Percentiles rank a stretch among this genome's conserved stretches.
phyloP scores from a whole-genome alignment of 2,329 filamentous ascomycete genomes.

The Aspergillus aculeatinus region DNA sequence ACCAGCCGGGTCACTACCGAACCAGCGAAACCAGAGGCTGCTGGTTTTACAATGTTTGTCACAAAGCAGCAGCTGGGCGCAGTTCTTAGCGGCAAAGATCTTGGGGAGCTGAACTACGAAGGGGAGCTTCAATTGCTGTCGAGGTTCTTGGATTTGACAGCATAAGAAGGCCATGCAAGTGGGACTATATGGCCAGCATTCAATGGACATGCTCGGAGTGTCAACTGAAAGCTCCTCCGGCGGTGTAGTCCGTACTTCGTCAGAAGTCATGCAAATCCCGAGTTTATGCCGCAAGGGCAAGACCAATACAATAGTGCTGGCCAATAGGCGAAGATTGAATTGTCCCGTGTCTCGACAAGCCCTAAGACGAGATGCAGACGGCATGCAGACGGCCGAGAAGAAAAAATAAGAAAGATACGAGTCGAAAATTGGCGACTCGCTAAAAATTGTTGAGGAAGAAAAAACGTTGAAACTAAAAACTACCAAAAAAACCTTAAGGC shows the following conservation, averaged over 20 bases:
- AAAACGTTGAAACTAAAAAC: slow-evolving; percentile 5
- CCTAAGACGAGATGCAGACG: neutral
- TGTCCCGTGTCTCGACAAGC: neutral
- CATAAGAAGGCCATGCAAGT: neutral
- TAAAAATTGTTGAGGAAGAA: slow-evolving; percentile 1
- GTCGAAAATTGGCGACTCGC: neutral
- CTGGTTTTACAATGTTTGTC: neutral
- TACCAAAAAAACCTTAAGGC: neutral
- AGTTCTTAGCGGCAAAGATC: neutral
- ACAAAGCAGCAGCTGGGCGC: neutral
- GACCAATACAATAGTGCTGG: neutral
- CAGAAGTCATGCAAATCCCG: neutral
- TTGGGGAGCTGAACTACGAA: neutral
- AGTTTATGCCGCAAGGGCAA: neutral
- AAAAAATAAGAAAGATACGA: neutral
- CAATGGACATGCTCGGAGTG: neutral
- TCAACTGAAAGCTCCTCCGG: neutral
- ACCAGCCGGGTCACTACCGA: slow-evolving; percentile 7
- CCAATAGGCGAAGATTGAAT: neutral
- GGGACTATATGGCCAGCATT: neutral
- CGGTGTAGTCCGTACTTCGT: neutral
- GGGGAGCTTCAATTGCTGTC: neutral
- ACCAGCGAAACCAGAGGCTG: too few species aligned
- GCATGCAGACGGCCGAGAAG: neutral
- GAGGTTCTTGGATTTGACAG: neutral